Evolutionary conservation across 768 basidiomycete genomes (phyloP).

Genomic region (Amanita rimosa): DNA sequence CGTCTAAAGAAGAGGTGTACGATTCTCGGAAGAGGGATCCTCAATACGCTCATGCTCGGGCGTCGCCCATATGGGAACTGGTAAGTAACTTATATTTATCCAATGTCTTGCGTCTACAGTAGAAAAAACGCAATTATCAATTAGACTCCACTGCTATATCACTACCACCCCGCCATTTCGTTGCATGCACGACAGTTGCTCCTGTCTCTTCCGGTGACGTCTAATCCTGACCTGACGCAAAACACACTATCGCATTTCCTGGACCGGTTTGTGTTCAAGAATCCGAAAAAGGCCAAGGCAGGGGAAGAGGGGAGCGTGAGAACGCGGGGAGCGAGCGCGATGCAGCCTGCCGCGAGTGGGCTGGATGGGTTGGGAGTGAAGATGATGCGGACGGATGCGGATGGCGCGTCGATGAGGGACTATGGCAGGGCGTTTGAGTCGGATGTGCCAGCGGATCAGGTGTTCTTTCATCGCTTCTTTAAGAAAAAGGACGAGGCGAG

Average conservation of each 20-base stretch:
- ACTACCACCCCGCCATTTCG: slow-evolving; percentile 86
- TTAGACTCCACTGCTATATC: slow-evolving; percentile 68
- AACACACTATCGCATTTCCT: slow-evolving; percentile 94
- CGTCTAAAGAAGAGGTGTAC: slow-evolving; percentile 33
- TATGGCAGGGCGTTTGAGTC: slow-evolving; percentile 67
- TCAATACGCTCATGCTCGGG: slow-evolving; percentile 69
- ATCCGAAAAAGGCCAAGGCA: slow-evolving; percentile 61
- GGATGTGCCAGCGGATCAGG: slow-evolving; percentile 84
- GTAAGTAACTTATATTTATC: slow-evolving; percentile 15
- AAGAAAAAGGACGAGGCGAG: slow-evolving; percentile 46
- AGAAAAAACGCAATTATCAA: no score
- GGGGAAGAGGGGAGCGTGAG: slow-evolving; percentile 22
- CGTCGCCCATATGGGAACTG: slow-evolving; percentile 82
- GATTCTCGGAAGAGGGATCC: slow-evolving; percentile 90
- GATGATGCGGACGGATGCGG: slow-evolving; percentile 51
- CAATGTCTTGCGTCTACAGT: neutral
- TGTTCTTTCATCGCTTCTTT: slow-evolving; percentile 92
- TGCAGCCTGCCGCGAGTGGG: slow-evolving; percentile 83
- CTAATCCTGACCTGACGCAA: slow-evolving; percentile 78
- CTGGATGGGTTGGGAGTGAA: slow-evolving; percentile 60
- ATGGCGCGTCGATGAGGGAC: slow-evolving; percentile 31
- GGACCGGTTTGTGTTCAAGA: slow-evolving; percentile 95
- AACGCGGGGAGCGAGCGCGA: slow-evolving; percentile 74
- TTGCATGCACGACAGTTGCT: slow-evolving; percentile 83
- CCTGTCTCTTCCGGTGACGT: slow-evolving; percentile 58